phyloP scores from a whole-genome alignment of 164 flowering plant genomes.

The Magnolia officinalis region DNA sequence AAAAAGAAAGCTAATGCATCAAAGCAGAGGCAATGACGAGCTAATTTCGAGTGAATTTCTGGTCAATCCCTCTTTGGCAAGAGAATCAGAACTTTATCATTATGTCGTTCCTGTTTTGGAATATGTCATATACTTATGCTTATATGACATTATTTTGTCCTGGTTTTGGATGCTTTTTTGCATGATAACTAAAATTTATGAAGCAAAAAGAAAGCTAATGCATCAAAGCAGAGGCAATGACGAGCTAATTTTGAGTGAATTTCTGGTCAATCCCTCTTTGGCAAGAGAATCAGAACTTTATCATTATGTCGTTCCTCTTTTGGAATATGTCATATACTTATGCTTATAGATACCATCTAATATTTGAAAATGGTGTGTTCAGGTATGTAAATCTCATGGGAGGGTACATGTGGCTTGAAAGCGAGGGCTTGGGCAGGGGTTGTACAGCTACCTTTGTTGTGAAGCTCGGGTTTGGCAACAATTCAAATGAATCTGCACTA shows the following conservation, averaged over 20 bases:
- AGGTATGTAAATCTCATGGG: conserved; percentile 72
- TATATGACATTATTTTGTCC: background rate
- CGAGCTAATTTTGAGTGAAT: background rate
- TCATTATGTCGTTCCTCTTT: background rate
- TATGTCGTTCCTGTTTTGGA: background rate
- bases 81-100: background rate
- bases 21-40: background rate
- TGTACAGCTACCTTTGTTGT: conserved; percentile 38
- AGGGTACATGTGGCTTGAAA: conserved; percentile 71
- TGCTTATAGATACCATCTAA: background rate
- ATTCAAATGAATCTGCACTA: background rate
- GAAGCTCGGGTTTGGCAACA: conserved; percentile 35
- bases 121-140: background rate
- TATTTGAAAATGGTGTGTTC: conserved; percentile 4
- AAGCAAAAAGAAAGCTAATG: background rate
- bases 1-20: background rate
- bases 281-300: background rate
- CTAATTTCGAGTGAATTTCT: no score
- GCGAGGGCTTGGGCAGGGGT: conserved; percentile 61
- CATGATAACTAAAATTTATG: background rate
- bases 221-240: background rate
- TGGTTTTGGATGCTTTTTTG: background rate
- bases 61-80: background rate
- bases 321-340: background rate
- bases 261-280: background rate